These are phyloP conservation scores for Clonostachys rhizophaga DNA, from an alignment of 2,329 filamentous ascomycete genomes.

Conservation along the genomic window DNA sequence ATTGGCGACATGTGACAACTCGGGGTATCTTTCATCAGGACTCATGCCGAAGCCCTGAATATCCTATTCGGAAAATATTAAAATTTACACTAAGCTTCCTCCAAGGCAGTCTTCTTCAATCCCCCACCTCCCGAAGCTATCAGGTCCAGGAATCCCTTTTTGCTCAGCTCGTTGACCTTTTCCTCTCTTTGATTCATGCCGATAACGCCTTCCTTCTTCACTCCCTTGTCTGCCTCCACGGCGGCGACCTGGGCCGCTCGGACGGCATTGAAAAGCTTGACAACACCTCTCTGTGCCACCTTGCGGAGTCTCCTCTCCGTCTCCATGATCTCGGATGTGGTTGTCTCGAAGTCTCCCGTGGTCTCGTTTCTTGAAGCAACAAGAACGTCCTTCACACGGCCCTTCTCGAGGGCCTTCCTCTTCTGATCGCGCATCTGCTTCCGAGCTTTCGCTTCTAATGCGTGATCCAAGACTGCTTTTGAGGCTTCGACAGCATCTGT, in stretches of 20 bases:
- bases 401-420: conserved; percentile 75
- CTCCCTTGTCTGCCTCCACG: conserved; percentile 67
- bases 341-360: conserved; percentile 33
- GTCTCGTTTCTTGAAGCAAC: conserved; percentile 52
- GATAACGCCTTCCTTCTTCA: conserved; percentile 68
- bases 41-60: neutral
- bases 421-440: conserved; percentile 77
- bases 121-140: conserved; percentile 64
- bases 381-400: conserved; percentile 82
- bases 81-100: conserved; percentile 39
- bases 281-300: conserved; percentile 87
- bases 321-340: conserved; percentile 54
- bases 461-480: conserved; percentile 67
- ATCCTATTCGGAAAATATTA: neutral
- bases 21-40: neutral
- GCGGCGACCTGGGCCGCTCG: conserved; percentile 88
- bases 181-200: conserved; percentile 79
- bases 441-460: conserved; percentile 77
- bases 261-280: conserved; percentile 95
- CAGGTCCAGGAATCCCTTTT: conserved; percentile 91
- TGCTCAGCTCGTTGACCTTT: conserved; percentile 91
- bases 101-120: conserved; percentile 52
- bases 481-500: conserved; percentile 68
- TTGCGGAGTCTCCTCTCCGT: conserved; percentile 79
- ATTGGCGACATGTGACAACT: neutral